These are phyloP conservation scores for Penicillium sp. DNA, from an alignment of 2,329 filamentous ascomycete species.

Conservation along the genomic window DNA sequence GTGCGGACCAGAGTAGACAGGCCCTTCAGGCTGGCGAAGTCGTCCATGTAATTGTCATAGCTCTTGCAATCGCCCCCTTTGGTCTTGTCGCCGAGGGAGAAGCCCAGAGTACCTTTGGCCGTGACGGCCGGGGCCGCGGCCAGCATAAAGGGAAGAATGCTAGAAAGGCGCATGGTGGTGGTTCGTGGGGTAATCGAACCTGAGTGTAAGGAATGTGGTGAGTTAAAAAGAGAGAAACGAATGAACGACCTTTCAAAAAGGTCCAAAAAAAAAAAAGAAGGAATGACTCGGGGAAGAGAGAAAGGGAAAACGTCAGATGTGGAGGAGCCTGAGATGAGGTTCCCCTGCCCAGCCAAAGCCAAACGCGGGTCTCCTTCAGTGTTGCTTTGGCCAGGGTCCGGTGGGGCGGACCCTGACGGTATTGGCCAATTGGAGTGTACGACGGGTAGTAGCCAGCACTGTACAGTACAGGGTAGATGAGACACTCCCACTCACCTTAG, in stretches of 20 bases:
- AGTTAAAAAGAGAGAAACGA: background rate
- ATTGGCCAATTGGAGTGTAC: no score
- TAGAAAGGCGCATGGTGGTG: slow-evolving; percentile 54
- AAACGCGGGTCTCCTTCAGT: background rate
- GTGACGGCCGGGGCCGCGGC: slow-evolving; percentile 53
- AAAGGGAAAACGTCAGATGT: slow-evolving; percentile 4
- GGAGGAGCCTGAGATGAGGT: no score
- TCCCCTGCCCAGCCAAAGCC: no score
- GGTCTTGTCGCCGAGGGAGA: slow-evolving; percentile 69
- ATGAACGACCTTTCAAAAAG: background rate
- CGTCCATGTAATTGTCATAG: slow-evolving; percentile 64
- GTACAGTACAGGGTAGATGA: no score
- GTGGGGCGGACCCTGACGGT: background rate
- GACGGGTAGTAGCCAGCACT: no score
- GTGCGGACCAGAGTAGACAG: slow-evolving; percentile 64
- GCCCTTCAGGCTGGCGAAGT: slow-evolving; percentile 65
- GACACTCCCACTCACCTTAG: no score
- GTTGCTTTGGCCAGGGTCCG: no score
- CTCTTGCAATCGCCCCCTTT: slow-evolving; percentile 66
- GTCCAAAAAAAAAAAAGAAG: background rate
- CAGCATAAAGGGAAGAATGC: slow-evolving; percentile 45
- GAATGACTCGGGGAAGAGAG: background rate
- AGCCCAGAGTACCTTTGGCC: slow-evolving; percentile 63
- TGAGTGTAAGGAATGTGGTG: slow-evolving; percentile 7
- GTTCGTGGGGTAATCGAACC: slow-evolving; percentile 5